Conservation (phyloP, 345 rosid genomes). For the Chamaenerion angustifolium region DNA sequence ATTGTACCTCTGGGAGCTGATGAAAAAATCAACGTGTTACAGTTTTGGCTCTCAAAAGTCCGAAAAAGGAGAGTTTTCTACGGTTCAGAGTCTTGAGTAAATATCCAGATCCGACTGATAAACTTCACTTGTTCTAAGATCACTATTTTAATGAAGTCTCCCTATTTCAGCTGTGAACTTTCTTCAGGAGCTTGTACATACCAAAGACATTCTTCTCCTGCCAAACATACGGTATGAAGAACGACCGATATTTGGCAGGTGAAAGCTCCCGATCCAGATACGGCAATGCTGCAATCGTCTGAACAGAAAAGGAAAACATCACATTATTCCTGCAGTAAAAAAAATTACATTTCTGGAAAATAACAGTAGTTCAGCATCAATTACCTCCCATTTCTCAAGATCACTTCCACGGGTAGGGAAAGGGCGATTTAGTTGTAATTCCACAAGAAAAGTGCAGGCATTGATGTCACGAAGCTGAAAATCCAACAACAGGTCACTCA, state of each 20-base stretch:
- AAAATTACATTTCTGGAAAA: too few relatives aligned
- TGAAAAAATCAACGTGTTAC: too few relatives aligned
- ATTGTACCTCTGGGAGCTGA: too few relatives aligned
- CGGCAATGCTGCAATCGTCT: constrained; percentile 71
- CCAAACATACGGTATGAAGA: constrained; percentile 83
- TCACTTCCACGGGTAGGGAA: constrained; percentile 62
- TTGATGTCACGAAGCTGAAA: constrained; percentile 57
- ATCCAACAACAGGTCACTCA: constrained; percentile 1
- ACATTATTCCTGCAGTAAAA: neutral
- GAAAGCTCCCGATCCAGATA: constrained; percentile 88
- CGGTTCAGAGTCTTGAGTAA: too few relatives aligned
- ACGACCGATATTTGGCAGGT: constrained; percentile 66
- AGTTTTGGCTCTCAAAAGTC: too few relatives aligned
- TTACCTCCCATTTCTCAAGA: constrained; percentile 84
- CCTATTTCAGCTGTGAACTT: constrained; percentile 7
- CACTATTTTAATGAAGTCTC: too few relatives aligned
- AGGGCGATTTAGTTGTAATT: constrained; percentile 79
- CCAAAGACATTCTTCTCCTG: constrained; percentile 81
- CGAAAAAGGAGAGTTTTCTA: too few relatives aligned
- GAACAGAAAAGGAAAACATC: constrained; percentile 6
- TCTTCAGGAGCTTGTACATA: constrained; percentile 55
- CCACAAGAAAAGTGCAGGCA: constrained; percentile 68
- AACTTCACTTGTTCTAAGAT: neutral
- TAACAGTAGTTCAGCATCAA: too few relatives aligned
- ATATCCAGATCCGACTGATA: neutral